Evolutionary conservation across 2,329 filamentous ascomycete species (phyloP).

Genomic region (Xylaria sp.): DNA sequence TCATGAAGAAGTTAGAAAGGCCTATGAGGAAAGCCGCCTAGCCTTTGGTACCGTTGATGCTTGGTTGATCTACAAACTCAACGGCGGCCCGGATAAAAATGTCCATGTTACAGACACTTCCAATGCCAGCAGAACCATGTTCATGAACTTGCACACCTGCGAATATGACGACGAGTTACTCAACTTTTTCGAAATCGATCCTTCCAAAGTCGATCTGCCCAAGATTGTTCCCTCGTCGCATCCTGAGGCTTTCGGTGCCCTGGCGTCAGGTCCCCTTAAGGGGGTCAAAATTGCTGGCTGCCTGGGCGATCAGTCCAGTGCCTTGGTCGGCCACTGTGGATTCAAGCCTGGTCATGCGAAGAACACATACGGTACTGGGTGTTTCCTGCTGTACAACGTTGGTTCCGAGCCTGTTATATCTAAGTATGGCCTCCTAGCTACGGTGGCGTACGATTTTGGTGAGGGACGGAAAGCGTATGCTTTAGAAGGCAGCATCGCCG

Average conservation of each 20-base stretch:
- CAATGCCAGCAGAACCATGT: constrained; percentile 93
- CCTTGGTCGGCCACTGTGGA: constrained; percentile 85
- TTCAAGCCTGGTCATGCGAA: constrained; percentile 86
- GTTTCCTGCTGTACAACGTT: constrained; percentile 90
- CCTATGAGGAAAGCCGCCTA: constrained; percentile 80
- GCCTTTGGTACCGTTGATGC: constrained; percentile 89
- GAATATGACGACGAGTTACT: constrained; percentile 83
- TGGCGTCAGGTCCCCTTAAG: constrained; percentile 73
- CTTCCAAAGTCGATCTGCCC: constrained; percentile 77
- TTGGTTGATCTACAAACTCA: constrained; percentile 87
- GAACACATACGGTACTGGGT: constrained; percentile 92
- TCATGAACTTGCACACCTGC: constrained; percentile 86
- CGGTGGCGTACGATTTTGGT: constrained; percentile 85
- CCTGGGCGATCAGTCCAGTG: constrained; percentile 86
- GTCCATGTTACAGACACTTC: constrained; percentile 86
- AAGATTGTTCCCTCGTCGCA: constrained; percentile 86
- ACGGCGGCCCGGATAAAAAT: constrained; percentile 73
- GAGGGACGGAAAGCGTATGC: constrained; percentile 73
- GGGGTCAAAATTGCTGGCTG: constrained; percentile 84
- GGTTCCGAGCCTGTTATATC: constrained; percentile 88
- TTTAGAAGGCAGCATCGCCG: constrained; percentile 84
- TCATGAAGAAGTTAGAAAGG: constrained; percentile 73
- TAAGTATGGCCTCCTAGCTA: constrained; percentile 83
- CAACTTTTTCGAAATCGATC: constrained; percentile 79
- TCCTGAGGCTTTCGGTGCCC: constrained; percentile 74